These are phyloP conservation scores for Candida pini DNA, from an alignment of 805 yeast genomes.

Conservation along the genomic window DNA sequence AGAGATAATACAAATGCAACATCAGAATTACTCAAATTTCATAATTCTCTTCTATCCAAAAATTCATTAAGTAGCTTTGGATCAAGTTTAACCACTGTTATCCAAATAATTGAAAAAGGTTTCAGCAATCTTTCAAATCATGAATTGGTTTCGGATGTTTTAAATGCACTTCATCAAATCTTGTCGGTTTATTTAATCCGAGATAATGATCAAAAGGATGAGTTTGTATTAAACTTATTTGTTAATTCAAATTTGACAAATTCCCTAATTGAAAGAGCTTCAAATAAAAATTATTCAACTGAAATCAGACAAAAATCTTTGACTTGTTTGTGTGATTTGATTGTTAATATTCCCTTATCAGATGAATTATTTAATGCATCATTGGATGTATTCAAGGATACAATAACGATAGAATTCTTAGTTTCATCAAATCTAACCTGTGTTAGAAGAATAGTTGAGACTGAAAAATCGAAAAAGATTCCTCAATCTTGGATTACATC, in stretches of 20 bases:
- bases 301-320: conserved; percentile 29
- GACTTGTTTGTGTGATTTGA: conserved; percentile 14
- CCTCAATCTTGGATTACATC: conserved; percentile 16
- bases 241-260: conserved; percentile 6
- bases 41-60: conserved; percentile 27
- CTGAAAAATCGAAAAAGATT: conserved; percentile 6
- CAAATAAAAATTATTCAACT: conserved; percentile 27
- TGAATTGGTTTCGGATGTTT: conserved; percentile 27
- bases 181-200: conserved; percentile 10
- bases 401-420: conserved; percentile 25
- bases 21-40: conserved; percentile 32
- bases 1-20: conserved; percentile 21
- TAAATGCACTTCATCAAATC: conserved; percentile 18
- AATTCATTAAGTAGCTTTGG: conserved; percentile 30
- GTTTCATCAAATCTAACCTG: conserved; percentile 18
- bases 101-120: conserved; percentile 17
- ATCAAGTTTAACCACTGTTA: conserved; percentile 16
- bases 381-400: conserved; percentile 17
- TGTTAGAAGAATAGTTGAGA: conserved; percentile 16
- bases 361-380: conserved; percentile 2
- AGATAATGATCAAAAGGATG: conserved; percentile 4
- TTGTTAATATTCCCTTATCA: conserved; percentile 10
- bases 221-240: conserved; percentile 2
- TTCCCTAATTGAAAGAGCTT: conserved; percentile 18
- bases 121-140: conserved; percentile 22